phyloP scores from a whole-genome alignment of 2,329 filamentous ascomycete species.

The Ophiosphaerella herpotricha region DNA sequence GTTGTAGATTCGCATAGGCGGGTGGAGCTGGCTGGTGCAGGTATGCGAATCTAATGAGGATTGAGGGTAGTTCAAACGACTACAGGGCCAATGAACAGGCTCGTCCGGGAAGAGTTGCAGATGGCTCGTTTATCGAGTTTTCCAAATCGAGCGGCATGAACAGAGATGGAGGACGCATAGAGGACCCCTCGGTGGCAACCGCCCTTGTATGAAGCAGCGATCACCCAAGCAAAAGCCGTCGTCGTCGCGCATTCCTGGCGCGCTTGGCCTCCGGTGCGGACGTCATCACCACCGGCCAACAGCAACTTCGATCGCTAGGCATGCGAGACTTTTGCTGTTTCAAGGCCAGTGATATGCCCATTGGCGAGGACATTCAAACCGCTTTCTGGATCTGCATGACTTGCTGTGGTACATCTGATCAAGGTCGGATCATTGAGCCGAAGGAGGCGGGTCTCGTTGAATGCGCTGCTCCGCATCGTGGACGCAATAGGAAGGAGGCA shows the following conservation, averaged over 20 bases:
- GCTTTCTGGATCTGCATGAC: conserved; percentile 6
- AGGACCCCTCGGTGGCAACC: conserved; percentile 21
- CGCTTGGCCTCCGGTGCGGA: conserved; percentile 21
- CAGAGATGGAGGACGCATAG: conserved; percentile 4
- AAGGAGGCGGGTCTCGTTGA: too few species aligned
- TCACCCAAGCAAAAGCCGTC: conserved; percentile 1
- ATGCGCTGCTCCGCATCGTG: too few species aligned
- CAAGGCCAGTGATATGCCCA: conserved; percentile 8
- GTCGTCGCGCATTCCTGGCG: conserved; percentile 16
- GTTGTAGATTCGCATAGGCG: background rate
- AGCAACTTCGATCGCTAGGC: conserved; percentile 5
- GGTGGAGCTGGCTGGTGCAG: conserved; percentile 2
- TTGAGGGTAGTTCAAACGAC: background rate
- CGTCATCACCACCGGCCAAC: conserved; percentile 18
- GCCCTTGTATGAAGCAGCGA: conserved; percentile 7
- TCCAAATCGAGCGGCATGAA: background rate
- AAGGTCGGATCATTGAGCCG: background rate
- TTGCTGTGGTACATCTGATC: background rate
- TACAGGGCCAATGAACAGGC: background rate
- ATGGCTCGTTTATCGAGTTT: background rate
- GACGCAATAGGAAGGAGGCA: too few species aligned
- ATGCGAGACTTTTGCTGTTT: conserved; percentile 13
- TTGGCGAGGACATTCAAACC: conserved; percentile 8
- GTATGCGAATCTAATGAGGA: conserved; percentile 11
- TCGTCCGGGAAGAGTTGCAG: background rate